These are phyloP conservation scores for Carex littledalei DNA, from an alignment of 176 grass and related monocot species.

Conservation along the genomic window DNA sequence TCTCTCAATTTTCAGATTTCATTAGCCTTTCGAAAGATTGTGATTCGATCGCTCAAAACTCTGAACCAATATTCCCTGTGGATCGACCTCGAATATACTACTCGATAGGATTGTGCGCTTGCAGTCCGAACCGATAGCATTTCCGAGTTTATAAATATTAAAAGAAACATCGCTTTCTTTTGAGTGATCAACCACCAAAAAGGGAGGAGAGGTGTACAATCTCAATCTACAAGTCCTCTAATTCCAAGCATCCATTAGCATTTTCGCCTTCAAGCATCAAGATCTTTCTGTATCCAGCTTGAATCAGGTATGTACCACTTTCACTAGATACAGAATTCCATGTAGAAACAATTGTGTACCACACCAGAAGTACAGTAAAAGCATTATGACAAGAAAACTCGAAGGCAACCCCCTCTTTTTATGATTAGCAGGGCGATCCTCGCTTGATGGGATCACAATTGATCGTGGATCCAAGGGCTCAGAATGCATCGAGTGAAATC, in stretches of 20 bases:
- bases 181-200: background rate
- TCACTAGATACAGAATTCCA: slow-evolving; percentile 10
- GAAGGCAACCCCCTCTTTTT: background rate
- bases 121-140: no score
- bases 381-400: background rate
- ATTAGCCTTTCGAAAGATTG: no score
- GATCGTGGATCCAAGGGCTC: slow-evolving; percentile 25
- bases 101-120: no score
- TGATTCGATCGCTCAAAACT: no score
- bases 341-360: slow-evolving; percentile 17
- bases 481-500: slow-evolving; percentile 8
- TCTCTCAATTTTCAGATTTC: no score
- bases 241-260: slow-evolving; percentile 12
- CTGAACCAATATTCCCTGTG: no score
- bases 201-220: background rate
- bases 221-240: slow-evolving; percentile 16
- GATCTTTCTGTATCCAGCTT: slow-evolving; percentile 12
- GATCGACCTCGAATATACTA: no score
- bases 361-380: background rate
- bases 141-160: no score
- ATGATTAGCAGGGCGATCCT: slow-evolving; percentile 8
- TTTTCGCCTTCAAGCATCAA: slow-evolving; percentile 21
- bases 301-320: background rate
- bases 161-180: no score
- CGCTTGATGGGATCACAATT: background rate